A percentile compares a stretch with the other conserved stretches of the same genome.
Conservation (phyloP, 371 early-diverging fungal genomes). For the Mucor plumbeus region DNA sequence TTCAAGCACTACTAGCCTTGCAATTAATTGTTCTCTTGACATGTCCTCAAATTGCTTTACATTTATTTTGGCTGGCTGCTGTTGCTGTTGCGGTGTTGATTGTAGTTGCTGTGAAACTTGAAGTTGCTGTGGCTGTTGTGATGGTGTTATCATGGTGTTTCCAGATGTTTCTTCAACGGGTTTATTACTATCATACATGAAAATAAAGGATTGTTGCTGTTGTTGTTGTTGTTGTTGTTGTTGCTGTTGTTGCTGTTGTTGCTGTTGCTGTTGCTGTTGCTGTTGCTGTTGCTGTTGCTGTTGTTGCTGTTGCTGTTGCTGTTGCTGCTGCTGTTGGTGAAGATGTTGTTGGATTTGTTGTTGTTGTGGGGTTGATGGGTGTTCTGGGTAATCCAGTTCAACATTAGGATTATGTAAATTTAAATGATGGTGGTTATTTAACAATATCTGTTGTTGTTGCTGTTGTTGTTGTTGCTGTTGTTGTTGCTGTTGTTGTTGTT, state of each 20-base stretch:
- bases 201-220: background rate
- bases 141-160: background rate
- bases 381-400: background rate
- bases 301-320: background rate
- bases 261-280: background rate
- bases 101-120: background rate
- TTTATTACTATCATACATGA: background rate
- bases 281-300: background rate
- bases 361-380: background rate
- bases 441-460: background rate
- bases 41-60: slow-evolving; percentile 21
- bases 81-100: background rate
- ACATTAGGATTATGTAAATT: background rate
- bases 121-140: background rate
- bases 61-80: background rate
- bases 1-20: slow-evolving; percentile 23
- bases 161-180: background rate
- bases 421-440: background rate
- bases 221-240: background rate
- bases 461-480: background rate
- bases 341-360: background rate
- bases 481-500: background rate
- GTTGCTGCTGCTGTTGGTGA: background rate
- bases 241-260: background rate
- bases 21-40: slow-evolving; percentile 31